These are phyloP conservation scores for Stromatinia cepivora DNA, from an alignment of 2,329 filamentous ascomycete genomes.

Conservation along the genomic window DNA sequence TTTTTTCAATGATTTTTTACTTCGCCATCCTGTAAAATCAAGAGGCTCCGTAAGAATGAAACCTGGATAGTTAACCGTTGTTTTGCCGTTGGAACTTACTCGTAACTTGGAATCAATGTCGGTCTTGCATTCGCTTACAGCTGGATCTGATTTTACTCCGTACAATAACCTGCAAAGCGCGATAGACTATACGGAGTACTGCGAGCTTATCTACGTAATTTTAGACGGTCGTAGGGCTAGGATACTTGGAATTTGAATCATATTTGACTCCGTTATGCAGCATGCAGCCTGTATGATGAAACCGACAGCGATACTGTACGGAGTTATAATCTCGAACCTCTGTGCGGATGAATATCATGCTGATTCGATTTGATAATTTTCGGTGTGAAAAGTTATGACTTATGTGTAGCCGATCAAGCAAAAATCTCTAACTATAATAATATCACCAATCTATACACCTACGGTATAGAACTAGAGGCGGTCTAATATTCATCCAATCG, in stretches of 20 bases:
- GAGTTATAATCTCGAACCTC: no score
- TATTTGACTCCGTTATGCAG: not conserved
- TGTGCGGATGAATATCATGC: no score
- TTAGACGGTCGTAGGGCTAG: not conserved
- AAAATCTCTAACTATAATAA: no score
- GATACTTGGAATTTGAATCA: not conserved
- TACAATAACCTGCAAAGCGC: not conserved
- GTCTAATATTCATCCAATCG: no score
- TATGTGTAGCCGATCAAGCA: no score
- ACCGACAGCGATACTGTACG: not conserved
- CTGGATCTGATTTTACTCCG: slow-evolving; percentile 9
- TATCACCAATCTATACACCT: no score
- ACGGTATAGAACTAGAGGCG: no score
- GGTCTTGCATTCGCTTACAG: not conserved
- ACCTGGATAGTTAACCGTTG: not conserved
- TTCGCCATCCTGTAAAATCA: not conserved
- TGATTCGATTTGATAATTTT: no score
- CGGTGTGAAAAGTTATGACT: no score
- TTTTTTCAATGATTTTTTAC: not conserved
- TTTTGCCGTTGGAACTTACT: not conserved
- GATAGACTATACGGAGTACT: not conserved
- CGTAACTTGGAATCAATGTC: not conserved
- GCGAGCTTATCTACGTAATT: not conserved
- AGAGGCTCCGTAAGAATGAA: not conserved
- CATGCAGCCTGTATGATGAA: not conserved